These are phyloP conservation scores for Panaeolus papilionaceus DNA, from an alignment of 768 basidiomycete genomes.

Conservation along the genomic window DNA sequence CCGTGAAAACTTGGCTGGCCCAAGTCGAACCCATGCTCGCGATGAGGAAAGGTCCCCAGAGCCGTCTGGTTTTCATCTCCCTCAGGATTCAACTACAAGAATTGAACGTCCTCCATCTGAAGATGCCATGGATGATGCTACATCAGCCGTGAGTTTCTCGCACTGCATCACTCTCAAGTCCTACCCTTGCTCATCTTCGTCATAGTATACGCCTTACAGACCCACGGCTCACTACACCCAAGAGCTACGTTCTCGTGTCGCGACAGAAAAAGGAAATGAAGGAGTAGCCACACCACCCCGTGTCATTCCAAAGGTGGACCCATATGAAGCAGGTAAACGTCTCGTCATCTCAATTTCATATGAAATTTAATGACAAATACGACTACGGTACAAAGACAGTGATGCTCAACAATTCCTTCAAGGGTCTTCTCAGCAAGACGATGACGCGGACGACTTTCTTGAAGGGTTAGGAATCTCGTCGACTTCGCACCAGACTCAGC, in stretches of 20 bases:
- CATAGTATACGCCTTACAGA: neutral
- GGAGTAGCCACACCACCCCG: neutral
- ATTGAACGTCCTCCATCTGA: too few species aligned
- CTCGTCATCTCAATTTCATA: neutral
- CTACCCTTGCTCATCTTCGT: neutral
- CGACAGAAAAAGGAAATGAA: conserved; percentile 7
- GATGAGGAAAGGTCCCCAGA: too few species aligned
- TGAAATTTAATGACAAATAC: neutral
- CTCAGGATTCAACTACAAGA: too few species aligned
- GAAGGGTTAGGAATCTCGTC: neutral
- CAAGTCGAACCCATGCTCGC: too few species aligned
- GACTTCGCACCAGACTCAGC: conserved; percentile 12
- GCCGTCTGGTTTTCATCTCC: too few species aligned
- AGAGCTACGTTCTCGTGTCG: neutral
- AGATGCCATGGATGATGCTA: too few species aligned
- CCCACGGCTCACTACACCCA: neutral
- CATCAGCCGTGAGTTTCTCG: too few species aligned
- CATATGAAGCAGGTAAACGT: conserved; percentile 30
- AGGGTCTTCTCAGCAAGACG: conserved; percentile 16
- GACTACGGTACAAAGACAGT: conserved; percentile 15
- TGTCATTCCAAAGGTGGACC: conserved; percentile 27
- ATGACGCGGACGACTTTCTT: conserved; percentile 17
- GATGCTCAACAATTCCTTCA: conserved; percentile 22
- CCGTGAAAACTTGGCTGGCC: too few species aligned
- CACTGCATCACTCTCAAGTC: too few species aligned